A percentile compares a stretch with the other conserved stretches of the same genome.
Evolutionary conservation across 2,329 filamentous ascomycete genomes (phyloP).

Genomic region (Colletotrichum sp.): DNA sequence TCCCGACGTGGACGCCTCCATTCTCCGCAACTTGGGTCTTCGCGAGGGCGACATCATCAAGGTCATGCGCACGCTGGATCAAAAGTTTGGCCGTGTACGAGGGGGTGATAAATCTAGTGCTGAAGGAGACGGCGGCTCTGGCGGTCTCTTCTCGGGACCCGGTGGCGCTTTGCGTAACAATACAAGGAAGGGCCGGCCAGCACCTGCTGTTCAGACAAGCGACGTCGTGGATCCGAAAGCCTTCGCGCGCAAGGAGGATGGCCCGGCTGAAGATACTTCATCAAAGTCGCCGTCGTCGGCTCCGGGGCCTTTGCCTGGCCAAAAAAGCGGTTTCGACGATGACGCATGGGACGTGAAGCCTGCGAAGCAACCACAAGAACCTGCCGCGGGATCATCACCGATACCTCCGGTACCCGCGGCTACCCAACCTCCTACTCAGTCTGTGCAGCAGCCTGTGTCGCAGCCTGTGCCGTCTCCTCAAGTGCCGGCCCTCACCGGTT

Average conservation of each 20-base stretch:
- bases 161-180: conserved; percentile 94
- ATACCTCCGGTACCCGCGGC: conserved; percentile 40
- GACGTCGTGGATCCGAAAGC: conserved; percentile 89
- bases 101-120: conserved; percentile 66
- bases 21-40: conserved; percentile 86
- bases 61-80: conserved; percentile 88
- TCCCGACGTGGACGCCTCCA: conserved; percentile 83
- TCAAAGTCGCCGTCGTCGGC: conserved; percentile 5
- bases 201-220: conserved; percentile 83
- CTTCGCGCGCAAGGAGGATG: conserved; percentile 69
- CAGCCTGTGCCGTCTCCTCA: conserved; percentile 36
- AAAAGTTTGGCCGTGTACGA: conserved; percentile 73
- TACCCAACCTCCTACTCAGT: conserved; percentile 21
- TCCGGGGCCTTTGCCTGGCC: background rate
- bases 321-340: conserved; percentile 78
- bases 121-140: conserved; percentile 33
- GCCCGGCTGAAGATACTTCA: conserved; percentile 38
- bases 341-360: conserved; percentile 98
- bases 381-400: conserved; percentile 22
- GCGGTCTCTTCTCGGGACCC: conserved; percentile 87
- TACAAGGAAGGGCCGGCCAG: conserved; percentile 87
- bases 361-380: conserved; percentile 59
- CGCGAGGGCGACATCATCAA: conserved; percentile 97
- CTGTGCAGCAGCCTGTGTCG: conserved; percentile 32
- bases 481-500: conserved; percentile 65